Conservation (phyloP, 108 stramenopile species). For the Asterionellopsis glacialis region DNA sequence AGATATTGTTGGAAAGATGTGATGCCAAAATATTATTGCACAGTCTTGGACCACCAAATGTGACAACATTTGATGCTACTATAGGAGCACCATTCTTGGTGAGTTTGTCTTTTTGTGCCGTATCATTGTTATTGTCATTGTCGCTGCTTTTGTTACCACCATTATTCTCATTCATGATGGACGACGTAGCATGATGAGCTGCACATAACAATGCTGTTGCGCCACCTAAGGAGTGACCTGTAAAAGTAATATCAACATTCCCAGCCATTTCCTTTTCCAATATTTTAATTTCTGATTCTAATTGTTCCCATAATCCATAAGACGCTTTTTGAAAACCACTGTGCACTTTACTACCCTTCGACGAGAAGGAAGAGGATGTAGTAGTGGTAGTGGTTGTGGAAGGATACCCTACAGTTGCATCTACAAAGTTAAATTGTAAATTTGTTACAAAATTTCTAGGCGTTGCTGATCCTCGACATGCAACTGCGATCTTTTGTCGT, state of each 20-base stretch:
- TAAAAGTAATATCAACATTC: not conserved
- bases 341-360: conserved; percentile 26
- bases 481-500: conserved; percentile 37
- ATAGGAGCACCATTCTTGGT: no score
- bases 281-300: conserved; percentile 20
- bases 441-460: conserved; percentile 52
- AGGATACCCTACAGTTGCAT: conserved; percentile 22
- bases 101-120: no score
- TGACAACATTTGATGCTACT: conserved; percentile 26
- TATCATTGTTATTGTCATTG: no score
- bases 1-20: conserved; percentile 20
- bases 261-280: no score
- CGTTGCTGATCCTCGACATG: conserved; percentile 53
- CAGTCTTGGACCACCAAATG: conserved; percentile 56
- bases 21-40: conserved; percentile 37
- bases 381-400: conserved; percentile 1
- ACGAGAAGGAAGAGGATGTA: no score
- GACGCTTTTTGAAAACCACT: conserved; percentile 54
- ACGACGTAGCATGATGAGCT: conserved; percentile 30
- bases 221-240: conserved; percentile 32
- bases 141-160: not conserved
- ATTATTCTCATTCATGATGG: conserved; percentile 2
- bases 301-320: conserved; percentile 41
- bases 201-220: conserved; percentile 42
- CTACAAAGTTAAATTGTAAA: conserved; percentile 41